Conservation (phyloP, 164 flowering plant genomes). For the Berberis vulgaris region DNA sequence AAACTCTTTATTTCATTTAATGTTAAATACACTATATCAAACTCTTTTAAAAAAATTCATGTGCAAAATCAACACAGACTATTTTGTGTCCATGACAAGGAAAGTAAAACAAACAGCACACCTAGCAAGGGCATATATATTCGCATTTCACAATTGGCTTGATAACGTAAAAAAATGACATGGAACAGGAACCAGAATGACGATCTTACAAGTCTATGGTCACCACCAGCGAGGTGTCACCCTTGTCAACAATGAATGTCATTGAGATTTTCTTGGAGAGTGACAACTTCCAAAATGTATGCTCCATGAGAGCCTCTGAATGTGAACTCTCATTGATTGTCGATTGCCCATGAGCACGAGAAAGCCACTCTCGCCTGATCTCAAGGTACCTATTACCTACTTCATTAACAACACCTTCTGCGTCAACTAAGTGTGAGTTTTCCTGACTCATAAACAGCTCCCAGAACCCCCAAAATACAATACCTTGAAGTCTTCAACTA, state of each 20-base stretch:
- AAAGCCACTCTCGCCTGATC: conserved; percentile 71
- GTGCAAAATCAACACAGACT: neutral
- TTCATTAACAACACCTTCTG: conserved; percentile 80
- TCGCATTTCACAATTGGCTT: neutral
- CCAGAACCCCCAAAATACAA: conserved; percentile 98
- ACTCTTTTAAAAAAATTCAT: no score
- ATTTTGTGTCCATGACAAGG: neutral
- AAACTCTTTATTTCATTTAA: no score
- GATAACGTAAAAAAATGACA: neutral
- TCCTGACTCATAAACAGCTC: conserved; percentile 89
- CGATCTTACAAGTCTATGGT: conserved; percentile 38
- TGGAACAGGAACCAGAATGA: neutral
- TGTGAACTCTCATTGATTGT: conserved; percentile 43
- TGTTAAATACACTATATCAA: no score
- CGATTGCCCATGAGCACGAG: conserved; percentile 53
- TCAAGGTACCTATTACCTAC: conserved; percentile 63
- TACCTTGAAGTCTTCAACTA: conserved; percentile 57
- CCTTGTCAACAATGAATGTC: conserved; percentile 68
- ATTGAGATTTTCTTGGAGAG: conserved; percentile 29
- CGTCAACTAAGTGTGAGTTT: conserved; percentile 67
- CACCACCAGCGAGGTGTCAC: conserved; percentile 44
- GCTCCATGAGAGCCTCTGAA: conserved; percentile 85
- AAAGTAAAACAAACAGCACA: neutral
- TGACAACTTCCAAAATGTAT: conserved; percentile 39
- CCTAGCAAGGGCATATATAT: neutral